A percentile compares a stretch with the other conserved stretches of the same genome.
Conservation (phyloP, 2,329 filamentous ascomycete species). For the Trichophyton rubrum region DNA sequence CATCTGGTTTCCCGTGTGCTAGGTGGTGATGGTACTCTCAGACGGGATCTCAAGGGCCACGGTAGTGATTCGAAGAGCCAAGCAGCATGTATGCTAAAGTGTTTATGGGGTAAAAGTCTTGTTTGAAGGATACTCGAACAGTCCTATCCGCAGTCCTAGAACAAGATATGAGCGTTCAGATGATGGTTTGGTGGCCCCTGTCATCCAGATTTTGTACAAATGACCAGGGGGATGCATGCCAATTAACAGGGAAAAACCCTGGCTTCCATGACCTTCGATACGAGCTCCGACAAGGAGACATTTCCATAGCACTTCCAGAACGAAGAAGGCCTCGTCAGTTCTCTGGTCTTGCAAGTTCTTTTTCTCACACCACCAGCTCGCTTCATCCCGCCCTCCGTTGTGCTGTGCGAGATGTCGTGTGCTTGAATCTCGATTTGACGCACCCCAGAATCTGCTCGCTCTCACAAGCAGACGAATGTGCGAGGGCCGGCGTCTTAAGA, state of each 20-base stretch:
- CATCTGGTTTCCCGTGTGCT: background rate
- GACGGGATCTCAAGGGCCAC: background rate
- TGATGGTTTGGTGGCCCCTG: background rate
- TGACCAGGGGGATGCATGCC: background rate
- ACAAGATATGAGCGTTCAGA: background rate
- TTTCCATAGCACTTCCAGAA: background rate
- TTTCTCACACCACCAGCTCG: background rate
- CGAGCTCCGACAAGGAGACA: background rate
- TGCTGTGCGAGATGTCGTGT: too few species aligned
- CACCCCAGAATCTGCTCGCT: too few species aligned
- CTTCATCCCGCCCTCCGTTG: background rate
- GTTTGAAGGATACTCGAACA: background rate
- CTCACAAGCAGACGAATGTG: too few species aligned
- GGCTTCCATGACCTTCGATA: background rate
- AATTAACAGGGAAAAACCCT: background rate
- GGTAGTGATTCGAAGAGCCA: background rate
- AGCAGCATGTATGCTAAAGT: background rate
- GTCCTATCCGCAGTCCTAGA: background rate
- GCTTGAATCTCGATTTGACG: too few species aligned
- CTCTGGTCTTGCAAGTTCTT: background rate
- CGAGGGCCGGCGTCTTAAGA: too few species aligned
- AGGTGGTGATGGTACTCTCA: background rate
- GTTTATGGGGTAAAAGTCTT: background rate
- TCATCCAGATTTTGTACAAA: background rate
- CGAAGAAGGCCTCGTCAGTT: background rate